These are phyloP conservation scores for Fusarium euwallaceae DNA, from an alignment of 2,329 filamentous ascomycete species.

Conservation along the genomic window DNA sequence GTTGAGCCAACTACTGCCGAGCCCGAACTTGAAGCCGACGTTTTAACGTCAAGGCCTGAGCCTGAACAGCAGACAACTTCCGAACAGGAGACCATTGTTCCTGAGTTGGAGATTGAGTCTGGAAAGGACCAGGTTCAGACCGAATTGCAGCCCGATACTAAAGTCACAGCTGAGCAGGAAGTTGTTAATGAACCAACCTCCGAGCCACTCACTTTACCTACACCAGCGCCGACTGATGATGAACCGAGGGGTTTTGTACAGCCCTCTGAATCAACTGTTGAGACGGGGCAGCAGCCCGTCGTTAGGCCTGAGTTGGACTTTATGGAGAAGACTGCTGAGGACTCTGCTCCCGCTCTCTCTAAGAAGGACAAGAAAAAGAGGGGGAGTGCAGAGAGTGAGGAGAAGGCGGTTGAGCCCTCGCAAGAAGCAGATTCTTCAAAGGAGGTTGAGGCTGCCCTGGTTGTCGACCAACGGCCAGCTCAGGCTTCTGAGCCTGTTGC, in stretches of 20 bases:
- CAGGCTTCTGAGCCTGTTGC: constrained; percentile 9
- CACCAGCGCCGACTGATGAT: not conserved
- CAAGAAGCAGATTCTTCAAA: constrained; percentile 4
- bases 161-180: constrained; percentile 27
- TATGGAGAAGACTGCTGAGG: constrained; percentile 11
- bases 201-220: not conserved
- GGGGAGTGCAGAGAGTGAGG: constrained; percentile 18
- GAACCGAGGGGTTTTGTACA: constrained; percentile 6
- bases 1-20: constrained; percentile 32
- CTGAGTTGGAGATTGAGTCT: constrained; percentile 37
- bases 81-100: constrained; percentile 37
- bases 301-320: constrained; percentile 5
- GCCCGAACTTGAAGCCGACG: constrained; percentile 28
- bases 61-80: constrained; percentile 29
- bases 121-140: constrained; percentile 21
- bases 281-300: not conserved
- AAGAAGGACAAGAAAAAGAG: constrained; percentile 45
- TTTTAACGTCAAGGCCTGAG: constrained; percentile 24
- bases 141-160: constrained; percentile 25
- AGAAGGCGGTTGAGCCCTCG: not conserved
- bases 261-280: not conserved
- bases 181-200: constrained; percentile 1
- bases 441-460: not conserved
- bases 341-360: constrained; percentile 8
- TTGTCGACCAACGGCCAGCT: constrained; percentile 9